Evolutionary conservation across 768 basidiomycete genomes (phyloP), one percentile per base, ranked within the genome.

Genomic region (Boletus insuetus): DNA sequence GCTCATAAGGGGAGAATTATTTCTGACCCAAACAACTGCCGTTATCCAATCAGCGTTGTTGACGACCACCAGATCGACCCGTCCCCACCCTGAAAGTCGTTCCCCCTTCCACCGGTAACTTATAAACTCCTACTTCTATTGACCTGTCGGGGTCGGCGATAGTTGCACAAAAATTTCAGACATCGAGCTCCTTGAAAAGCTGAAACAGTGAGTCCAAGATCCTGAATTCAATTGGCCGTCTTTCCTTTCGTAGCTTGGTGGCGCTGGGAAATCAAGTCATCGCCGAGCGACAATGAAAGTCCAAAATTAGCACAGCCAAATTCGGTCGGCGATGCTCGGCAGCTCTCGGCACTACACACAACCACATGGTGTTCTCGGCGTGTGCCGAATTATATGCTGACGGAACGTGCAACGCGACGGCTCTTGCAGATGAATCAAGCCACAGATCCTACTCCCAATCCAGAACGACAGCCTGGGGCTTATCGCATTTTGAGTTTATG

Each of bases 1-100:
- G 54, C 50, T 48, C 65, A 53, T 58, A 66, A 53, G 39, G 46
- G 50, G 54, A 50, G 49, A 50, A 56, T 49, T 59, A 57, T 56
- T 58, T 59, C 51, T 56, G 55, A 45, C 43, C 24, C 22, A 38
- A 51, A 63, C 46, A 53, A 43, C 37, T 60, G 54, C 61, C 62
- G 64, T 51, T 22, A 61, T 40, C 55, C 48, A 41, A 58, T 69
- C 64, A 62, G 17, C 17, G 11, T 34, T 46, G 53, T 45, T 51
- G 35, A 22, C 49, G 40, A 58, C 51, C 1, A 24, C 57, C 46
- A 52, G 38, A 14, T 51, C 29, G 34, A 31, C 42, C 13, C 5
- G 35, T 17, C 31, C 29, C 26, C 42, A 12, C 43, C 32, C 41
- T 52, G 38, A 37, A 5, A 31, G 17, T 38, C 29, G 17, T 17